Evolutionary conservation across 805 yeast species (phyloP).

Genomic region (Sugiyamaella marilandica): DNA sequence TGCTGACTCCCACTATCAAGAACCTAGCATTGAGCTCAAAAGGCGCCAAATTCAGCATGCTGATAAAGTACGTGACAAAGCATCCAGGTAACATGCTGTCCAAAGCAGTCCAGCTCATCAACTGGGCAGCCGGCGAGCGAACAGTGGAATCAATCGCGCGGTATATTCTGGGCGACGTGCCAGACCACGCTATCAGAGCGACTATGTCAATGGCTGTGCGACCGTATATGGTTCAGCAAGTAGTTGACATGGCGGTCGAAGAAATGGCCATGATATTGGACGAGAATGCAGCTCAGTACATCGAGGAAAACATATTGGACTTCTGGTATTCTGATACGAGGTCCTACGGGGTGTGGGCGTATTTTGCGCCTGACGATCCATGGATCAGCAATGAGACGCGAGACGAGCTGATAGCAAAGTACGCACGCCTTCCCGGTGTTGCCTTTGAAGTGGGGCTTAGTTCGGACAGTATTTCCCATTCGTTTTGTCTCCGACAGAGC

Average conservation of each 20-base stretch:
- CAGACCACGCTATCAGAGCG: conserved; percentile 21
- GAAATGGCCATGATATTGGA: conserved; percentile 52
- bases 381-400: conserved; percentile 60
- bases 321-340: conserved; percentile 45
- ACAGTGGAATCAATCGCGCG: conserved; percentile 21
- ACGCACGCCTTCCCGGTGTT: conserved; percentile 31
- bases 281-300: conserved; percentile 29
- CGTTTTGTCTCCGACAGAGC: conserved; percentile 58
- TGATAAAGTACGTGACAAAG: conserved; percentile 25
- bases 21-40: conserved; percentile 49
- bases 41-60: conserved; percentile 34
- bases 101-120: conserved; percentile 10
- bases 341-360: conserved; percentile 44
- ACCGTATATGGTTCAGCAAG: conserved; percentile 47
- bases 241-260: conserved; percentile 51
- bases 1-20: conserved; percentile 65
- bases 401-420: conserved; percentile 37
- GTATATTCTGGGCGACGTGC: conserved; percentile 27
- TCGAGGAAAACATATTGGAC: conserved; percentile 28
- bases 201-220: conserved; percentile 41
- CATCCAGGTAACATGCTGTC: conserved; percentile 14
- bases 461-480: conserved; percentile 45
- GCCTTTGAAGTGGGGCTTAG: conserved; percentile 30
- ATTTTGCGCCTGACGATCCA: conserved; percentile 56
- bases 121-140: conserved; percentile 25